phyloP scores from a whole-genome alignment of 345 rosid genomes.

The Gossypioides kirkii region DNA sequence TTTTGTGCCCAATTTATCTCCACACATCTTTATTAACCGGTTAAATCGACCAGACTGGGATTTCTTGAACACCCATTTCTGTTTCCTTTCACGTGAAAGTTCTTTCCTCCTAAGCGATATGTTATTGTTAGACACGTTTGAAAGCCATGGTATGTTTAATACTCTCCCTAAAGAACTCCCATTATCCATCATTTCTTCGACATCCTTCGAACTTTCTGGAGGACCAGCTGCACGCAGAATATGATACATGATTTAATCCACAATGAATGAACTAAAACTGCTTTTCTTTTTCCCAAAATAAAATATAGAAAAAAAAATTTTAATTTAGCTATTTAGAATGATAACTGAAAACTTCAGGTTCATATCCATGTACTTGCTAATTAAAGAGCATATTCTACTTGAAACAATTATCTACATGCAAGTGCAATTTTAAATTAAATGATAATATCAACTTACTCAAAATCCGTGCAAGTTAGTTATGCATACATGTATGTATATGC shows the following conservation, averaged over 20 bases:
- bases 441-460: not conserved
- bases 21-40: slow-evolving; percentile 31
- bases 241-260: not conserved
- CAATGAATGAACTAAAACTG: not conserved
- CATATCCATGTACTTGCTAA: not conserved
- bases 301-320: not conserved
- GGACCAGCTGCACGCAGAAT: slow-evolving; percentile 17
- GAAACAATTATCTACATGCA: not conserved
- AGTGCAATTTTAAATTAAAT: not conserved
- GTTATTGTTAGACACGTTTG: slow-evolving; percentile 12
- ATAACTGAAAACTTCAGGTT: not conserved
- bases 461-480: not conserved
- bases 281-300: not conserved
- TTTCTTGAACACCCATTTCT: slow-evolving; percentile 38
- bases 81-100: slow-evolving; percentile 54
- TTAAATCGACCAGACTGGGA: slow-evolving; percentile 31
- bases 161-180: slow-evolving; percentile 6
- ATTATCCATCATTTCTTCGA: not conserved
- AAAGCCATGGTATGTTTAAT: slow-evolving; percentile 41
- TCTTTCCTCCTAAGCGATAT: slow-evolving; percentile 36
- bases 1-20: slow-evolving; percentile 48
- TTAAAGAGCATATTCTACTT: not conserved
- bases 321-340: not conserved
- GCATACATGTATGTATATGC: not conserved
- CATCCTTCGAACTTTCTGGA: slow-evolving; percentile 2